A percentile compares a stretch with the other conserved stretches of the same genome.
phyloP scores from a whole-genome alignment of 352 stramenopile species.

The Globisporangium spinosum region DNA sequence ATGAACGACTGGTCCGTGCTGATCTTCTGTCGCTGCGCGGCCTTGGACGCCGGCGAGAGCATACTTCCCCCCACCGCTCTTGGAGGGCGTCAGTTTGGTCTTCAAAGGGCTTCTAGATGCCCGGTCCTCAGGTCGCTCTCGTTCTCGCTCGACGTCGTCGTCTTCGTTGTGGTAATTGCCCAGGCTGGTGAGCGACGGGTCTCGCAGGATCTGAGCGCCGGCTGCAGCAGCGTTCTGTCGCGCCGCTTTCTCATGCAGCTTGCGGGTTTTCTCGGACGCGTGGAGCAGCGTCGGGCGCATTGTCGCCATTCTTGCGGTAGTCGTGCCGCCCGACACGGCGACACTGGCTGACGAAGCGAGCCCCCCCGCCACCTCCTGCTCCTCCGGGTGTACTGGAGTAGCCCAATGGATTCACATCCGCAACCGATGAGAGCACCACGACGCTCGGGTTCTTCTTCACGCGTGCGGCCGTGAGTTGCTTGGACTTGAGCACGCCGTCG shows the following conservation, averaged over 20 bases:
- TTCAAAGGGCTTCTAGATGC: background rate
- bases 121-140: background rate
- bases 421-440: slow-evolving; percentile 22
- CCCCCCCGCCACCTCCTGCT: background rate
- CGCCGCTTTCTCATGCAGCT: slow-evolving; percentile 34
- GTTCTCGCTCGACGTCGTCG: slow-evolving; percentile 15
- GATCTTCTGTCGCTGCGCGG: slow-evolving; percentile 24
- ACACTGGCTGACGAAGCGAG: slow-evolving; percentile 34
- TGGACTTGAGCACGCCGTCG: slow-evolving; percentile 35
- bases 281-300: slow-evolving; percentile 56
- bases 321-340: slow-evolving; percentile 16
- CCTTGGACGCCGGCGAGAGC: slow-evolving; percentile 28
- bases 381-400: background rate
- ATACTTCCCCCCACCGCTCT: background rate
- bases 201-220: slow-evolving; percentile 11
- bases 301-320: background rate
- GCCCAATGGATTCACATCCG: background rate
- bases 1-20: slow-evolving; percentile 53
- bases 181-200: slow-evolving; percentile 5
- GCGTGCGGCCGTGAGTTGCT: slow-evolving; percentile 19
- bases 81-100: background rate
- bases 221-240: slow-evolving; percentile 10
- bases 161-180: slow-evolving; percentile 19
- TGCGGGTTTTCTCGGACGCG: slow-evolving; percentile 57
- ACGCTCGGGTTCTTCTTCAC: slow-evolving; percentile 53